Conservation (phyloP, 306 rosid species). For the Cicer bijugum region DNA sequence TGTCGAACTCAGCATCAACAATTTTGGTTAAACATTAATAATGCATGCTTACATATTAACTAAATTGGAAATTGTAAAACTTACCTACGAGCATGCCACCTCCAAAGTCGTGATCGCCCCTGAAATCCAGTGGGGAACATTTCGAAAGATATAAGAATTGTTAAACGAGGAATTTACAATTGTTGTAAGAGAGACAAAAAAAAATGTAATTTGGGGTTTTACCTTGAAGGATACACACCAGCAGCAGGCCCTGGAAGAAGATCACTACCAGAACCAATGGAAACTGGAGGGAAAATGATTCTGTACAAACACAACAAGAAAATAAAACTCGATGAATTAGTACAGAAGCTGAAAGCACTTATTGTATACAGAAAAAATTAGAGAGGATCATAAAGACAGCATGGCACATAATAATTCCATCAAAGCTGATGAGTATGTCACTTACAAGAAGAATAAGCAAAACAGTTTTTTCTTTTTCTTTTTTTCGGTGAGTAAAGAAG, state of each 20-base stretch:
- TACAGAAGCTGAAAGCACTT: not conserved
- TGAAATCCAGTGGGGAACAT: constrained; percentile 43
- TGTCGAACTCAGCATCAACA: constrained; percentile 29
- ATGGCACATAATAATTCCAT: constrained; percentile 16
- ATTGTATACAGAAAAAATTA: constrained; percentile 1
- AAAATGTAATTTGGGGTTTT: constrained; percentile 34
- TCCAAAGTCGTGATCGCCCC: constrained; percentile 60
- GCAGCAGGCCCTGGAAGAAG: constrained; percentile 81
- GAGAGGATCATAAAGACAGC: not conserved
- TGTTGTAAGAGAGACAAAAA: not conserved
- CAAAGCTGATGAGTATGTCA: not conserved
- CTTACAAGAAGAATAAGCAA: constrained; percentile 12
- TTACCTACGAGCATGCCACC: constrained; percentile 82
- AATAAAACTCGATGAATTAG: constrained; percentile 7
- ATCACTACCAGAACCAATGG: constrained; percentile 62
- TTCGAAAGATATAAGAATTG: constrained; percentile 1
- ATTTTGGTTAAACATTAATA: constrained; percentile 14
- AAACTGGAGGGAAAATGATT: constrained; percentile 60
- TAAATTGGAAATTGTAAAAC: constrained; percentile 33
- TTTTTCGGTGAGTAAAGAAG: not conserved
- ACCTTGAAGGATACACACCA: constrained; percentile 76
- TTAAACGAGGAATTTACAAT: not conserved
- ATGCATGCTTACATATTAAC: not conserved
- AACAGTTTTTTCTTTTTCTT: not conserved
- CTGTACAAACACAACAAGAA: constrained; percentile 49